Base-by-base conservation (phyloP, 345 rosid species). In the Eucalyptus lansdowneana region DNA sequence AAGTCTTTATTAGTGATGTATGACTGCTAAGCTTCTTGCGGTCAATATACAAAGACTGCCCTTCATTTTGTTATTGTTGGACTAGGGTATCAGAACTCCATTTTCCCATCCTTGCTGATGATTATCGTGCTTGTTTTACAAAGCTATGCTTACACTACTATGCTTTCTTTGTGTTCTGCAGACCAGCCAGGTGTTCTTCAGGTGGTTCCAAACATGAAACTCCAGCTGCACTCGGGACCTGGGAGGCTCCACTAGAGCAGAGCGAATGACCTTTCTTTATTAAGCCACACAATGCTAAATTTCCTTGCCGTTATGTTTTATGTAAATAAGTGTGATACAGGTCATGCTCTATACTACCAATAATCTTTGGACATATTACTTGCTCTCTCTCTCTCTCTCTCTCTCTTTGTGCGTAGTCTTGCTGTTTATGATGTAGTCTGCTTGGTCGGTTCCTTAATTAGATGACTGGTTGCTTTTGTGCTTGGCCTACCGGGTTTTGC, bases 181-280 rank as follows among this genome's bases (percentile, higher is more conserved):
- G 99, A 94, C 87, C 94, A 93, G 93, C 98, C 97, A 11, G 99
- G 99, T 81, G 99, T 97, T 81, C 94, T 97, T 92, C 98, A 95
- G 90, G 97, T 97, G 89, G 94, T 95, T 80, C 96, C 94, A 6
- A 94, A 94, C 95, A 90, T 88, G 94, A 94, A 91, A 34, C 86
- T 92, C 45, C 97, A 95, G 92, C 93, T 97, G 90, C 98, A 95
- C 92, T 69, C 93, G n/a, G 93, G 91, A 88, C 88, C 93, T 40
- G 93, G 87, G 47, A 92, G n/a, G 88, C 90, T 93, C 49, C 94
- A 90, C 90, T 94, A 87, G 69, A 51, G 29, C 17, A 37, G 27
- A 76, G 45, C 83, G 27, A 2, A 3, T 76, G 42, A 37, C 15
- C 27, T 69, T 67, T 67, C 80, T 69, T 34, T 16, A 34, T 40